These are phyloP conservation scores for Vinca minor DNA, from an alignment of 257 asterid species.

Conservation along the genomic window DNA sequence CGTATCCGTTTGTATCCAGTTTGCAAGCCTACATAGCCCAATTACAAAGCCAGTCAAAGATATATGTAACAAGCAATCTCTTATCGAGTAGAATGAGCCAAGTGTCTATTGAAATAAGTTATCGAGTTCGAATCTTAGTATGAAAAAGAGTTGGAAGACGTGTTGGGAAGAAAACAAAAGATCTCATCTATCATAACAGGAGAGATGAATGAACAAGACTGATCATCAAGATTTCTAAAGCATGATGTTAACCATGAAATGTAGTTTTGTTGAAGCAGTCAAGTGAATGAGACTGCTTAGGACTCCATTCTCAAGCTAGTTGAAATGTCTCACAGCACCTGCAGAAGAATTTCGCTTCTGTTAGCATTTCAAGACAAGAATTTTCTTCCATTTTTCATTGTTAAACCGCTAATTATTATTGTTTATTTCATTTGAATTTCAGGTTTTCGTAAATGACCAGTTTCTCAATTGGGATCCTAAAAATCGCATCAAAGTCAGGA, in stretches of 20 bases:
- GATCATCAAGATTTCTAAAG: neutral
- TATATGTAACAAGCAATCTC: neutral
- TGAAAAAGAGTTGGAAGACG: too few species aligned
- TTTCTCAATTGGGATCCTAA: conserved; percentile 91
- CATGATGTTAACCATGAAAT: neutral
- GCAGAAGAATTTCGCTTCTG: neutral
- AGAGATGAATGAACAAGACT: neutral
- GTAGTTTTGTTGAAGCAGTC: neutral
- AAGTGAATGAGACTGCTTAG: neutral
- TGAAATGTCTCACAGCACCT: neutral
- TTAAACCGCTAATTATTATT: neutral
- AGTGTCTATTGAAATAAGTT: too few species aligned
- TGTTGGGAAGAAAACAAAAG: too few species aligned
- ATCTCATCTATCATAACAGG: too few species aligned
- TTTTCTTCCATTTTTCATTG: neutral
- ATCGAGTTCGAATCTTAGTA: too few species aligned
- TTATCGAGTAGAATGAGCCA: neutral
- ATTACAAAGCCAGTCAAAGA: too few species aligned
- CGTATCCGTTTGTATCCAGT: too few species aligned
- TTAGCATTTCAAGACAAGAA: neutral
- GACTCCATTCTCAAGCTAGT: neutral
- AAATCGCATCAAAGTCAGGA: conserved; percentile 82
- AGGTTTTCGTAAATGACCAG: conserved; percentile 87
- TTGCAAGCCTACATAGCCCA: too few species aligned
- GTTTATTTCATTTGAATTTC: conserved; percentile 10